A percentile compares a stretch with the other conserved stretches of the same genome.
phyloP scores from a whole-genome alignment of 2,329 filamentous ascomycete species.

The Ramichloridium luteum region DNA sequence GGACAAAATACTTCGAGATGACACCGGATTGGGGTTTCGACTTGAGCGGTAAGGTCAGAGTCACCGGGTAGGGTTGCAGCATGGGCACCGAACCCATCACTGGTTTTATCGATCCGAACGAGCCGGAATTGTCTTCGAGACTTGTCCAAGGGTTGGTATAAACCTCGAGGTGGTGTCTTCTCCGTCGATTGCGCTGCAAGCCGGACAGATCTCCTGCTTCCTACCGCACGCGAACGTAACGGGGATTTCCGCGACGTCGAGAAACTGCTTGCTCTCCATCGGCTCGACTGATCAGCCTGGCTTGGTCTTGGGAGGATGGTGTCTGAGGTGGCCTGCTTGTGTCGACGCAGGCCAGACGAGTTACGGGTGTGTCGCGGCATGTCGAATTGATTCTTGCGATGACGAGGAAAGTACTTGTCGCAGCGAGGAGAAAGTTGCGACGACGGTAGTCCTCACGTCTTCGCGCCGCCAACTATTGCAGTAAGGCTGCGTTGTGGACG shows the following conservation, averaged over 20 bases:
- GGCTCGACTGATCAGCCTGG: not conserved
- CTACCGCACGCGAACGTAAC: not conserved
- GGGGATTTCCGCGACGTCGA: not conserved
- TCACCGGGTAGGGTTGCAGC: too few relatives aligned
- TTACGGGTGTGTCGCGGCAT: not conserved
- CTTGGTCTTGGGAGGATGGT: not conserved
- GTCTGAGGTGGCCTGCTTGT: not conserved
- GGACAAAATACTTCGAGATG: not conserved
- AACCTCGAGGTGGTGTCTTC: not conserved
- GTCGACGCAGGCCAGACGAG: not conserved
- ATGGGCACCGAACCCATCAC: too few relatives aligned
- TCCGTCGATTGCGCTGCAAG: not conserved
- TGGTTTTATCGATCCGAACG: not conserved
- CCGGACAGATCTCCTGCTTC: not conserved
- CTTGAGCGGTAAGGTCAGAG: too few relatives aligned
- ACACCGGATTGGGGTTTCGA: not conserved
- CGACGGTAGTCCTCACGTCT: not conserved
- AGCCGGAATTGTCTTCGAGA: not conserved
- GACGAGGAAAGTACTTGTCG: too few relatives aligned
- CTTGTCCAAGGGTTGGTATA: not conserved
- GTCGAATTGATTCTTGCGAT: too few relatives aligned
- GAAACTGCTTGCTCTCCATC: not conserved
- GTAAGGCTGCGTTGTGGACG: slow-evolving; percentile 1
- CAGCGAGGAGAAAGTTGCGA: not conserved
- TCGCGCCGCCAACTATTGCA: not conserved